Evolutionary conservation across 805 yeast genomes (phyloP), one percentile per base, ranked within the genome.

Genomic region (Spathaspora passalidarum): DNA sequence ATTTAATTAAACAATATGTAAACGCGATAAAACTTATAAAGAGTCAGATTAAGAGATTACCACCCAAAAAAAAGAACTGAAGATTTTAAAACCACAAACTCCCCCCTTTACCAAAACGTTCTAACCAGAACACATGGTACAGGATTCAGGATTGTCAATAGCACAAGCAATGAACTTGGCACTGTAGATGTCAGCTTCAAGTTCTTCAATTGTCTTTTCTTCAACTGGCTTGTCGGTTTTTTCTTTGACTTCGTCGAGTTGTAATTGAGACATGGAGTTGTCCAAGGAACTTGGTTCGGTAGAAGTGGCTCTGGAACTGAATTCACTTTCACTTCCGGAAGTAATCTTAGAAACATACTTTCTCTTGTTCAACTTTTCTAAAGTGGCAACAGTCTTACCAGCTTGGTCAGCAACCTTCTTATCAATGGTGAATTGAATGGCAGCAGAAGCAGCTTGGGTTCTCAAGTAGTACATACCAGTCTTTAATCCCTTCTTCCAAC

Each of bases 71-170:
- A 29, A 39, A 29, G 32, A 19, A 42, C 36, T 26, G 25, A 40
- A 26, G 38, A 49, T 7, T 38, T 7, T 17, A 41, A 21, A 39
- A 36, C 19, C 9, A 36, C 6, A 17, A 32, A 32, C 13, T 8
- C 13, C 13, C 38, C 10, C 17, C 38, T 26, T n/a, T 26, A 10
- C 32, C 32, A n/a, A n/a, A 26, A 29, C 16, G 13, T 10, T 35
- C 68, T 72, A 94, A 75, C 98, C 98, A 49, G 98, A 92, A 76
- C 99, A 94, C 98, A 94, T 94, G 63, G 92, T 92, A 73, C 99
- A 92, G 42, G 98, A 82, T 73, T 88, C 98, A 49, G 97, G 97
- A 74, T 94, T 92, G 66, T 87, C 84, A 66, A 94, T 90, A 46
- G 97, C 96, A 76, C 99, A 92, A 29, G 97, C 97, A 70, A 92